Evolutionary conservation across 176 grass and related monocot genomes (phyloP).

Genomic region (Olyra latifolia): DNA sequence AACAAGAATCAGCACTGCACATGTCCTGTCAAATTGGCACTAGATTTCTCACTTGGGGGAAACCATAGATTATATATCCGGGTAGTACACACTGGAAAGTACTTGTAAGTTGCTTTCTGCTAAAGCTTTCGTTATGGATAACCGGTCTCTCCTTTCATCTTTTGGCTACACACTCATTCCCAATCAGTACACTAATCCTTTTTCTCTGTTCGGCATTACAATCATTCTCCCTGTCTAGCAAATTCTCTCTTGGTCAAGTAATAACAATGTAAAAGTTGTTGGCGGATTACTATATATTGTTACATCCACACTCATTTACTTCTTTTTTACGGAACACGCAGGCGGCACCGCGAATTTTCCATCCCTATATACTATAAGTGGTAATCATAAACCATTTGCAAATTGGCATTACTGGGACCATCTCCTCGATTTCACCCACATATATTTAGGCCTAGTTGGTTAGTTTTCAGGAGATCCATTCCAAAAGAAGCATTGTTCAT

Average conservation of each 20-base stretch:
- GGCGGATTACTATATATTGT: not conserved
- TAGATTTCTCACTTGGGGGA: not conserved
- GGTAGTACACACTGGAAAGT: not conserved
- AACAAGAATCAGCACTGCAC: constrained; percentile 20
- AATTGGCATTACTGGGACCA: constrained; percentile 26
- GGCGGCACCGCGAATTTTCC: not conserved
- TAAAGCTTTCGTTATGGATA: constrained; percentile 31
- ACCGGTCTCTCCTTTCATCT: not conserved
- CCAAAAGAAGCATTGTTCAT: constrained; percentile 36
- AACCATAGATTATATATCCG: not conserved
- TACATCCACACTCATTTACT: not conserved
- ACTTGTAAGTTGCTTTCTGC: constrained; percentile 24
- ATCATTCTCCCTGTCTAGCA: not conserved
- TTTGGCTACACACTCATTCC: constrained; percentile 31
- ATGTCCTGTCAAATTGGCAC: not conserved
- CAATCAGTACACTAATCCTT: constrained; percentile 38
- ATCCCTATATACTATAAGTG: constrained; percentile 26
- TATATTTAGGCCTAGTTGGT: not conserved
- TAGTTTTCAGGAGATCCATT: constrained; percentile 28
- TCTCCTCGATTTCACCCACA: not conserved
- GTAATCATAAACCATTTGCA: constrained; percentile 38
- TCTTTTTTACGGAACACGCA: constrained; percentile 7
- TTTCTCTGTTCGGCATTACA: not conserved
- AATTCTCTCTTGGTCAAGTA: not conserved
- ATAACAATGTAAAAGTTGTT: not conserved